Evolutionary conservation across 306 rosid genomes (phyloP).

Genomic region (Albizia julibrissin): DNA sequence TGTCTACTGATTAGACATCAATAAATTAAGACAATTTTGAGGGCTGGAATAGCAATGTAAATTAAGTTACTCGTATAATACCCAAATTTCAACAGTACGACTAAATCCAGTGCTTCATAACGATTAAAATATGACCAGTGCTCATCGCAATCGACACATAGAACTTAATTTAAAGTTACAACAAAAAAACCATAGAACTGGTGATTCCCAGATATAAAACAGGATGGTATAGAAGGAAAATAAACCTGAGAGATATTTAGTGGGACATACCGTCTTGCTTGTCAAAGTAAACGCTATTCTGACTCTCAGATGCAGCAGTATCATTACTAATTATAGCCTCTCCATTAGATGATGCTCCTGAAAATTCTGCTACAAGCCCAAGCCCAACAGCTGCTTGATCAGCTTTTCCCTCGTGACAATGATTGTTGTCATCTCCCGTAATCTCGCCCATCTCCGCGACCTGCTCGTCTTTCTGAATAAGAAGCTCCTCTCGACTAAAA

Average conservation of each 20-base stretch:
- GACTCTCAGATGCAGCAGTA: slow-evolving; percentile 12
- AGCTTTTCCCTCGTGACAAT: not conserved
- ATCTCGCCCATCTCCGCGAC: slow-evolving; percentile 16
- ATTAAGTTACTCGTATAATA: not conserved
- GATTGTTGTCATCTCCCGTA: not conserved
- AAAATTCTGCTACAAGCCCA: slow-evolving; percentile 7
- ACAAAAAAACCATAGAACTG: not conserved
- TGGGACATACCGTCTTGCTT: slow-evolving; percentile 38
- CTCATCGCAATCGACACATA: not conserved
- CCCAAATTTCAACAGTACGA: not conserved
- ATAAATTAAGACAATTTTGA: not conserved
- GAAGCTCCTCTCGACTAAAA: slow-evolving; percentile 1
- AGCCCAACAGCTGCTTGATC: not conserved
- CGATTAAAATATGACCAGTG: not conserved
- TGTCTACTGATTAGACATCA: slow-evolving; percentile 16
- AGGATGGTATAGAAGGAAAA: not conserved
- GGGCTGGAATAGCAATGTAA: not conserved
- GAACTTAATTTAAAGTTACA: not conserved
- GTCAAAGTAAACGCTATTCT: slow-evolving; percentile 50
- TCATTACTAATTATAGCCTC: slow-evolving; percentile 18
- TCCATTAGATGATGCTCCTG: slow-evolving; percentile 25
- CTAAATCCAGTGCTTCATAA: slow-evolving; percentile 9
- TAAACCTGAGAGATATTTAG: not conserved
- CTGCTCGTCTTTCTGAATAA: slow-evolving; percentile 22
- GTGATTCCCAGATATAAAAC: not conserved